Evolutionary conservation across 768 basidiomycete genomes (phyloP), one percentile per base, ranked within the genome.

Genomic region (Amanita fuliginea): DNA sequence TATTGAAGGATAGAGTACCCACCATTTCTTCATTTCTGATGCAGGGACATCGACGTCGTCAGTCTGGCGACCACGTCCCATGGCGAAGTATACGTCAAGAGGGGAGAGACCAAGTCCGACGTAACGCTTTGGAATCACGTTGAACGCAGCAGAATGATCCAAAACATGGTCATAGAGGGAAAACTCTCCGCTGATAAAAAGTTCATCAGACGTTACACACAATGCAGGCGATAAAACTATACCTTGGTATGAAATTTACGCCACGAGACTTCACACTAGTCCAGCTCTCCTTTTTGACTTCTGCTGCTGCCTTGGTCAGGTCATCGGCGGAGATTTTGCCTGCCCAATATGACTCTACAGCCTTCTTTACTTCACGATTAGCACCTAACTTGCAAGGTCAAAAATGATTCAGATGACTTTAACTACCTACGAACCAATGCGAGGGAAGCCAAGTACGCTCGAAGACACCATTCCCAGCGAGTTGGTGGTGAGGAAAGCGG

Each of bases 21-120:
- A 90, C 95, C 96, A 99, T 71, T 98, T 98, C 80, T 96, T 97
- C 96, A 98, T 98, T 75, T 97, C 94, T 55, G 80, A 91, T 42
- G 94, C 92, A 44, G 90, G 91, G 56, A 98, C 92, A 71, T 99
- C 96, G 59, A 98, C 94, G 53, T 82, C 85, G 55, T 81, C 88
- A 36, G 86, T 76, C 70, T 99, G 96, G 57, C 95, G 90, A 51
- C 96, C 96, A 70, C 96, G 95, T 47, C 95, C 96, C 88, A 98
- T 94, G 59, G 96, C 96, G 60, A 99, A 98, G 72, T 89, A 96
- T 64, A 93, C 83, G 69, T 99, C 95, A 56, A 98, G 82, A 55
- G 81, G 75, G 24, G 90, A 89, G 47, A 99, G 72, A 51, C 83
- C 81, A 56, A 89, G 85, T 46, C 86, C 84, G 53, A 79, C 71